Evolutionary conservation across 441 rosid species (phyloP).

Genomic region (Adansonia madagascariensis): DNA sequence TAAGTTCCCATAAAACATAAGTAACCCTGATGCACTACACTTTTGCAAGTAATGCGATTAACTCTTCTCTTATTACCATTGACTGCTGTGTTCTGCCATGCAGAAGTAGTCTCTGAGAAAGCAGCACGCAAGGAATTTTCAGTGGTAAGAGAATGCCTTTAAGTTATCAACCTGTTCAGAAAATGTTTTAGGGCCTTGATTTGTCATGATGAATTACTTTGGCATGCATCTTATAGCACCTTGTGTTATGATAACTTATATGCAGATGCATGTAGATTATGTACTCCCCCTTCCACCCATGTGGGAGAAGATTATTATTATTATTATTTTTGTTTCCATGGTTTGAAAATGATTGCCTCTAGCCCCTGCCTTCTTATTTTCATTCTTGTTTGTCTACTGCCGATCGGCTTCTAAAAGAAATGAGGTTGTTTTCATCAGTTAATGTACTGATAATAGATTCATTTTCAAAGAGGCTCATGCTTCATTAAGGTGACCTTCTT

Average conservation of each 20-base stretch:
- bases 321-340: background rate
- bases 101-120: slow-evolving; percentile 59
- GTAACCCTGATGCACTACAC: background rate
- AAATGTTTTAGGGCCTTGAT: background rate
- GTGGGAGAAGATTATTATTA: background rate
- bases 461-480: slow-evolving; percentile 12
- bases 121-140: slow-evolving; percentile 52
- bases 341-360: background rate
- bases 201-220: background rate
- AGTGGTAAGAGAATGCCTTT: slow-evolving; percentile 54
- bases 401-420: background rate
- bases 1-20: background rate
- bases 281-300: background rate
- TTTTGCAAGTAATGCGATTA: background rate
- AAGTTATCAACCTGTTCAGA: background rate
- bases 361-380: background rate
- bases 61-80: slow-evolving; percentile 1
- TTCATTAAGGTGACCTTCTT: slow-evolving; percentile 5
- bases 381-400: slow-evolving; percentile 12
- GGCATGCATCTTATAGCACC: background rate
- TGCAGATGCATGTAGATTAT: background rate
- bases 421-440: slow-evolving; percentile 10
- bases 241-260: background rate
- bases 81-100: slow-evolving; percentile 32
- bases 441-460: background rate